Base-by-base conservation (phyloP, 1,284 basidiomycete genomes). In the Fomitopsis schrenkii region DNA sequence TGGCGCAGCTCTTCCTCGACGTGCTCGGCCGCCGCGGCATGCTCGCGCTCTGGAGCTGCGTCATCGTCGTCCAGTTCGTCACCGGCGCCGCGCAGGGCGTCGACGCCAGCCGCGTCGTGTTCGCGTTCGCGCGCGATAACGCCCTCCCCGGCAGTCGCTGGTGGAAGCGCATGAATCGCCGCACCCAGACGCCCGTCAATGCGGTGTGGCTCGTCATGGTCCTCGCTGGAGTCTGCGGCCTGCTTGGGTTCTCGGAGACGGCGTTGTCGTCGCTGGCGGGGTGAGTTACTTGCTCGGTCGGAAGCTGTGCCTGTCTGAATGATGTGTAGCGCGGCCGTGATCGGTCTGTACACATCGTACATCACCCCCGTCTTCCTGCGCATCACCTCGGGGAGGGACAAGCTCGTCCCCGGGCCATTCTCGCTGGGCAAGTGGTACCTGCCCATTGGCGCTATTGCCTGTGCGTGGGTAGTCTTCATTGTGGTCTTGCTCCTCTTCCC, bases 191-290 rank as follows among this genome's bases (percentile, higher is more conserved):
- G 1, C 88, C 88, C 0, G 87, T 90, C 15, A 83, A 88, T 64
- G 88, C 88, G 1, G 88, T 88, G 5, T 90, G 88, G 88, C 77
- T 90, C 45, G 88, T 89, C n/a, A 86, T 90, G 73, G 71, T 75
- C 35, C 68, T 75, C 33, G 74, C 87, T 2, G 84, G 77, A 1
- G 66, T 91, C 22, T 84, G 84, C 56, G 88, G 88, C 17, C 71
- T 88, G 3, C 74, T 91, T 2, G 86, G 88, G 0, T 90, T 91
- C 70, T 88, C 86, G 8, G 71, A 71, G 48, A 78, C 88, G 1
- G 87, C 87, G 10, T 68, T 90, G 41, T 78, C 83, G 14, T 88
- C 87, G 30, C 79, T 90, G 33, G 87, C 87, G 12, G 86, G 86
- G 87, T 89, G 64, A 55, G 77, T 77, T 26, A 14, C 30, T 48